These are phyloP conservation scores for Diaporthe humulicola DNA, from an alignment of 2,329 filamentous ascomycete genomes.

Conservation along the genomic window DNA sequence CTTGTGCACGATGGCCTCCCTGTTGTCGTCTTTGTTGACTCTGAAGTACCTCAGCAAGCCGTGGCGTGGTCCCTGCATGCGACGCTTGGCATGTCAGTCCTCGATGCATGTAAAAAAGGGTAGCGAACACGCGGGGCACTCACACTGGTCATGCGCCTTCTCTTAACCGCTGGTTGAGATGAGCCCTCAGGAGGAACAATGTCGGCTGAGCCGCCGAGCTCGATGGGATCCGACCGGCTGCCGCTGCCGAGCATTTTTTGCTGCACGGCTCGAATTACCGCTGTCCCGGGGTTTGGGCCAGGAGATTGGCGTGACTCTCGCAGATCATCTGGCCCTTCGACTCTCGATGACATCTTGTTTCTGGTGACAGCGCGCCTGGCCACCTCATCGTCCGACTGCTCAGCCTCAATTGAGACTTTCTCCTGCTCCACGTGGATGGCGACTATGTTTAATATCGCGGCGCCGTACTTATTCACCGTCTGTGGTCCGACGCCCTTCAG, in stretches of 20 bases:
- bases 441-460: conserved; percentile 24
- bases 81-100: not conserved
- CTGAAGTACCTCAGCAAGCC: not conserved
- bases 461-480: conserved; percentile 4
- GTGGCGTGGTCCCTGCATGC: not conserved
- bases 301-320: not conserved
- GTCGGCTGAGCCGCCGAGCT: not conserved
- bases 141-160: not conserved
- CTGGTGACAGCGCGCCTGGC: not conserved
- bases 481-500: conserved; percentile 22
- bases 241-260: not conserved
- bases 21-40: not conserved
- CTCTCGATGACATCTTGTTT: not conserved
- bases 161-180: not conserved
- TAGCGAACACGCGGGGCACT: not conserved
- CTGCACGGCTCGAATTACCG: not conserved
- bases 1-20: not conserved
- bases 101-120: not conserved
- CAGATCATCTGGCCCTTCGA: not conserved
- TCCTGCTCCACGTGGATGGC: not conserved
- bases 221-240: not conserved
- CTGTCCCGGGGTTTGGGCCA: not conserved
- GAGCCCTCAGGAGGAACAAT: not conserved
- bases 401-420: not conserved
- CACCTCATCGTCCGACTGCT: not conserved